These are phyloP conservation scores for Babesia bigemina DNA, from an alignment of 169 alveolate genomes.

Conservation along the genomic window DNA sequence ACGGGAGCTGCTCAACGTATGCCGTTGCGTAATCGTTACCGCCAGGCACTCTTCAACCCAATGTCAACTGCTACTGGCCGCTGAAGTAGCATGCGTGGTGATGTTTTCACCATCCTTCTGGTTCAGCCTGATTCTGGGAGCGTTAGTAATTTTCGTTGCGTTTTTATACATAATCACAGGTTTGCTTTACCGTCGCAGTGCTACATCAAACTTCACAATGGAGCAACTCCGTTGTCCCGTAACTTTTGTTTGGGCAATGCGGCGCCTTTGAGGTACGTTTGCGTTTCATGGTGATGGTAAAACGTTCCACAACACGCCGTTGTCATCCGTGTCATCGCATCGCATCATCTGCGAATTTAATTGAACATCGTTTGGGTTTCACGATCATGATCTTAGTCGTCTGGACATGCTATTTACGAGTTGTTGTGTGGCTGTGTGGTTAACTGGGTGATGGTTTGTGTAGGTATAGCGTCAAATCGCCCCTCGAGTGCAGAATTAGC, in stretches of 20 bases:
- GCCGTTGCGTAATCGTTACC: too few species aligned
- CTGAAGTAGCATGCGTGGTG: background rate
- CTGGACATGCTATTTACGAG: too few species aligned
- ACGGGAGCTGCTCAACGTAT: too few species aligned
- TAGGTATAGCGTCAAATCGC: slow-evolving; percentile 64
- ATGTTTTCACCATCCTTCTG: background rate
- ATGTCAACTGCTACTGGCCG: too few species aligned
- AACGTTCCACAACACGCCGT: too few species aligned
- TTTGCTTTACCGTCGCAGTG: background rate
- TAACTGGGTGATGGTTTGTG: background rate
- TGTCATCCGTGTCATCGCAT: too few species aligned
- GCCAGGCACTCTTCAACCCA: too few species aligned
- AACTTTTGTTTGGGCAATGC: background rate
- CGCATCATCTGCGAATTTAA: too few species aligned
- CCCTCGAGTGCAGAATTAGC: slow-evolving; percentile 66
- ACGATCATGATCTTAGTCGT: too few species aligned
- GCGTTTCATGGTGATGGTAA: background rate
- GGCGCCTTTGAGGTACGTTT: background rate
- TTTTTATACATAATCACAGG: background rate
- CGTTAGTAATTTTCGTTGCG: background rate
- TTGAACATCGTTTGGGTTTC: too few species aligned
- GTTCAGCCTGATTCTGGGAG: background rate
- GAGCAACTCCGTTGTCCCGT: background rate
- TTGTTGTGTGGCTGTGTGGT: too few species aligned
- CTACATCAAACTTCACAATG: background rate